These are phyloP conservation scores for Flaveria linearis DNA, from an alignment of 129 eudicot genomes.

Conservation along the genomic window DNA sequence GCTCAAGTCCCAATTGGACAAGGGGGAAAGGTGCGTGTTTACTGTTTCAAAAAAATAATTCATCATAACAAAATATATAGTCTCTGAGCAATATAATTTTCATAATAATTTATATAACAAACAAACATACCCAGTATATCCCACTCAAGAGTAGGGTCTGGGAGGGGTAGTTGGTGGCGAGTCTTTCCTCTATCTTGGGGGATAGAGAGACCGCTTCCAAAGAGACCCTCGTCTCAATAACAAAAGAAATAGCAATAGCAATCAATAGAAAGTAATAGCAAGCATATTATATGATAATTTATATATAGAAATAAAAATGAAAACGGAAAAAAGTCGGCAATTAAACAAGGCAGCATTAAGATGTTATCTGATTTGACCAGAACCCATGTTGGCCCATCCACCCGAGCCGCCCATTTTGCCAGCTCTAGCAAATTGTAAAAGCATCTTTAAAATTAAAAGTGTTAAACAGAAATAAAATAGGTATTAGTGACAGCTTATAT, in stretches of 20 bases:
- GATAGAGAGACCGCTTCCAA: too few species aligned
- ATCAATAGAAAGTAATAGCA: too few species aligned
- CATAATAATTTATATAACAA: background rate
- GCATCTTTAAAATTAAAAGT: background rate
- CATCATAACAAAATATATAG: background rate
- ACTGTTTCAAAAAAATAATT: background rate
- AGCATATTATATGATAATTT: too few species aligned
- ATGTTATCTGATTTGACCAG: background rate
- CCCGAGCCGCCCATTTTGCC: background rate
- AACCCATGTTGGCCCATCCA: constrained; percentile 5
- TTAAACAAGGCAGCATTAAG: background rate
- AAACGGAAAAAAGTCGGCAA: background rate
- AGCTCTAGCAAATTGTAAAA: background rate
- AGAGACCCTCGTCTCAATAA: too few species aligned
- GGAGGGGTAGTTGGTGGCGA: too few species aligned
- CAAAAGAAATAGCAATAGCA: too few species aligned
- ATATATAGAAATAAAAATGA: background rate
- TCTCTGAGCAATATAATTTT: background rate
- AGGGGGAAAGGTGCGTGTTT: background rate
- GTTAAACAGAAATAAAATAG: background rate
- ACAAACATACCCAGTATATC: too few species aligned
- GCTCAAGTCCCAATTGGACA: background rate
- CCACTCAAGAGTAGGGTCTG: too few species aligned
- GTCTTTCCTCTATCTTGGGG: too few species aligned
- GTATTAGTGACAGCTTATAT: background rate